Conservation (phyloP, 1,139 yeast genomes). For the Taphrina betulina region DNA sequence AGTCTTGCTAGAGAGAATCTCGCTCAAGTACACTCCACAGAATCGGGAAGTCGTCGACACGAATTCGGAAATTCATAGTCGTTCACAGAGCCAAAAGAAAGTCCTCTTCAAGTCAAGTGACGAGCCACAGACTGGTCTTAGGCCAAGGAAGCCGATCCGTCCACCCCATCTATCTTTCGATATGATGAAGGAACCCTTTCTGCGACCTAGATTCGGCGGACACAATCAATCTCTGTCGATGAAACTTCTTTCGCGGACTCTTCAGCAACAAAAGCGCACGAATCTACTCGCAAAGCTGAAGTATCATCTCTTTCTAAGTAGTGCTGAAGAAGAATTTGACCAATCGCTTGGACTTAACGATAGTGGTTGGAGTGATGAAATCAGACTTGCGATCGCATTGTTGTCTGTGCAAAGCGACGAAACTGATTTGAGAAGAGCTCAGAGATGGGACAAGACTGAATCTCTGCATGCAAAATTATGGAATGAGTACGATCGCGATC, state of each 20-base stretch:
- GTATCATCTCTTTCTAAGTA: slow-evolving; percentile 6
- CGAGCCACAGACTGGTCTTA: no score
- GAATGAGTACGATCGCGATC: not conserved
- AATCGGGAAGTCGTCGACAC: no score
- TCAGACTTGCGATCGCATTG: slow-evolving; percentile 7
- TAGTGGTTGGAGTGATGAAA: slow-evolving; percentile 18
- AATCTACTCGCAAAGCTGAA: slow-evolving; percentile 21
- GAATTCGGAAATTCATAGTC: no score
- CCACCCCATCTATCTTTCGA: slow-evolving; percentile 21
- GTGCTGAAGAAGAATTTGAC: slow-evolving; percentile 27
- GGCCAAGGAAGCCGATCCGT: not conserved
- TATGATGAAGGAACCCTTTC: slow-evolving; percentile 17
- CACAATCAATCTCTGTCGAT: slow-evolving; percentile 21
- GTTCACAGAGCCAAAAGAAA: no score
- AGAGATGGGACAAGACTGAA: slow-evolving; percentile 18
- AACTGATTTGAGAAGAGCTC: slow-evolving; percentile 1
- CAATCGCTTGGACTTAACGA: slow-evolving; percentile 3
- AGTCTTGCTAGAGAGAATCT: not conserved
- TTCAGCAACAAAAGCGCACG: slow-evolving; percentile 8
- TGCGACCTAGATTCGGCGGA: slow-evolving; percentile 11
- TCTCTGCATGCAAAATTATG: slow-evolving; percentile 2
- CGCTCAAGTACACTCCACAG: not conserved
- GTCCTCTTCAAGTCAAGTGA: no score
- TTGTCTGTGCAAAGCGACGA: slow-evolving; percentile 10
- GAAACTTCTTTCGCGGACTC: slow-evolving; percentile 8